Percentiles rank a stretch among this genome's conserved stretches.
These are phyloP conservation scores for Coemansia sp. DNA, from an alignment of 192 early-diverging fungal species.

Conservation along the genomic window DNA sequence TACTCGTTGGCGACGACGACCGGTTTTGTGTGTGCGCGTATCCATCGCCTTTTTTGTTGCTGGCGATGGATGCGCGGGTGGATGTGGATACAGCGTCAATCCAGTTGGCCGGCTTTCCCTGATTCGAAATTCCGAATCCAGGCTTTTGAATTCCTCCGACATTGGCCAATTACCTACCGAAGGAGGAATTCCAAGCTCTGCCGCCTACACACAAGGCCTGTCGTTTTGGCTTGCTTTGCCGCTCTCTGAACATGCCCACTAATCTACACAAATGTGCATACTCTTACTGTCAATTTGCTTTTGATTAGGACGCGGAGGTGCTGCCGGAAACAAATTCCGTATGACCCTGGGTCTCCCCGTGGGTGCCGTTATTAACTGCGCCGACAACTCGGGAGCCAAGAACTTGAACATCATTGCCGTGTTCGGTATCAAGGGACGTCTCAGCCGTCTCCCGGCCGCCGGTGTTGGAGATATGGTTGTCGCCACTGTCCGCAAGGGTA, in stretches of 20 bases:
- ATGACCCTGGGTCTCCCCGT: constrained; percentile 98
- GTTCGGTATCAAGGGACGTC: constrained; percentile 89
- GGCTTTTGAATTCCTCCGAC: neutral
- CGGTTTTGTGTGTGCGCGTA: neutral
- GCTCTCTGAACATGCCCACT: neutral
- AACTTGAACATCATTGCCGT: constrained; percentile 99
- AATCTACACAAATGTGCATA: neutral
- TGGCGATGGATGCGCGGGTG: constrained; percentile 1
- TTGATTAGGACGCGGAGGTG: constrained; percentile 54
- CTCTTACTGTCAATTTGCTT: neutral
- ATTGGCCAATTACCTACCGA: neutral
- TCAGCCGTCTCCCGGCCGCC: constrained; percentile 97
- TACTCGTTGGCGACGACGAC: neutral
- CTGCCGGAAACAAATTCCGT: constrained; percentile 94
- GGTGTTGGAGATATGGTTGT: constrained; percentile 99
- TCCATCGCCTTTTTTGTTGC: neutral
- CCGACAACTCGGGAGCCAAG: constrained; percentile 99
- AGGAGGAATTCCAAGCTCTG: neutral
- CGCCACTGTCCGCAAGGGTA: constrained; percentile 99
- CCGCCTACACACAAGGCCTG: neutral
- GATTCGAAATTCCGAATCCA: constrained; percentile 6
- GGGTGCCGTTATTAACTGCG: constrained; percentile 99
- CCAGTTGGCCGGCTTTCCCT: neutral
- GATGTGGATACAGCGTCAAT: neutral
- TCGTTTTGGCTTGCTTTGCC: neutral